Base-by-base conservation (phyloP, 1,284 basidiomycete genomes). In the Volvariella volvacea region DNA sequence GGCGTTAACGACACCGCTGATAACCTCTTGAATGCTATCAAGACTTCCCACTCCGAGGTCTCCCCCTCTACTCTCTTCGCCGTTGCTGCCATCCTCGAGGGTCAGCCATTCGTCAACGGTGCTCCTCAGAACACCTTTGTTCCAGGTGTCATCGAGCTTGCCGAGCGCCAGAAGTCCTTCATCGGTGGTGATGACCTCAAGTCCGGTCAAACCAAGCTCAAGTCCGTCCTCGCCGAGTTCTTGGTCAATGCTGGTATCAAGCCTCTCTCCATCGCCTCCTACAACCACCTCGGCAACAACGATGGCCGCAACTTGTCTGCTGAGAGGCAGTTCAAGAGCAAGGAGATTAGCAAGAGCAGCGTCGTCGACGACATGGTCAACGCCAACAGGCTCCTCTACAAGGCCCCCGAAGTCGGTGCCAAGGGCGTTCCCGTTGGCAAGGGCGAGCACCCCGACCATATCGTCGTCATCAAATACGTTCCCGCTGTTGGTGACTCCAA, bases 111-210 rank as follows among this genome's bases (percentile, higher is more conserved):
- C 76, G 83, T 99, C 65, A 99, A 98, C 60, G 95, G 95, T 44
- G 93, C 94, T 19, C 95, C 95, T 16, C 95, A 99, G 77, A 99
- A 99, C 81, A 98, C 95, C 4, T 98, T 98, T 61, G 93, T 99
- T 22, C 95, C 96, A 1, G 95, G 96, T 56, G 85, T 87, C 56
- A 88, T 99, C 60, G 77, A 87, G 61, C 88, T 99, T 50, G 92
- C 95, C 42, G 94, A 98, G 74, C 76, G 82, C 55, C 69, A 88
- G 58, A 76, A 85, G 62, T 86, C 92, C 7, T 98, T 98, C 74
- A 96, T 99, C 58, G 94, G 92, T 46, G 94, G 96, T 43, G 95
- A 98, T 62, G 95, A 99, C 63, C 85, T 99, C 70, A 99, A 99
- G 79, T 88, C 88, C 15, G 88, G 89, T 21, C 90, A 92, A 73